These are phyloP conservation scores for Lachancea thermotolerans DNA, from an alignment of 805 yeast species.

Conservation along the genomic window DNA sequence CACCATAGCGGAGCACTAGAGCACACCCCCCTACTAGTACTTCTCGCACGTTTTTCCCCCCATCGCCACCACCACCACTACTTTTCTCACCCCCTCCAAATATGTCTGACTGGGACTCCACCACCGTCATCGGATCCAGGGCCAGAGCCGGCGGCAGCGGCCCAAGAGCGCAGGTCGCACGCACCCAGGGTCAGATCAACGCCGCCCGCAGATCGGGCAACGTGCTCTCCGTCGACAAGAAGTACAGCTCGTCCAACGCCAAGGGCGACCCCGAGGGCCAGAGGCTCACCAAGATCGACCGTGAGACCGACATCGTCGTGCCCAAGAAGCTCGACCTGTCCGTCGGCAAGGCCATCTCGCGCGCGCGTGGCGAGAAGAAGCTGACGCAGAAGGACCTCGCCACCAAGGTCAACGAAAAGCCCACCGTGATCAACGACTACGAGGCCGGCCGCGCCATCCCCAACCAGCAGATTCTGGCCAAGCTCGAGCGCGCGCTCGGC, in stretches of 20 bases:
- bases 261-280: slow-evolving; percentile 88
- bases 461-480: slow-evolving; percentile 87
- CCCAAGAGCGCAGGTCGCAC: slow-evolving; percentile 80
- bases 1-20: too few relatives aligned
- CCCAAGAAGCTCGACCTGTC: slow-evolving; percentile 78
- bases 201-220: slow-evolving; percentile 92
- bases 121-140: slow-evolving; percentile 80
- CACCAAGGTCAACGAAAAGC: slow-evolving; percentile 91
- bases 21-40: too few relatives aligned
- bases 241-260: slow-evolving; percentile 58
- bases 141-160: slow-evolving; percentile 87
- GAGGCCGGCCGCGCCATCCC: slow-evolving; percentile 97
- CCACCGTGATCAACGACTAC: slow-evolving; percentile 89
- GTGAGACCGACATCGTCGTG: slow-evolving; percentile 87
- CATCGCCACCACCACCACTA: too few relatives aligned
- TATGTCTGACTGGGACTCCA: slow-evolving; percentile 84
- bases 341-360: slow-evolving; percentile 83
- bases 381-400: slow-evolving; percentile 95
- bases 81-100: background rate
- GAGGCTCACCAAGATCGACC: slow-evolving; percentile 85
- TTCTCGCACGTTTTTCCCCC: too few relatives aligned
- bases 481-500: slow-evolving; percentile 90
- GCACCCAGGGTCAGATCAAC: slow-evolving; percentile 69
- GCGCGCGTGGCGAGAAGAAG: slow-evolving; percentile 81
- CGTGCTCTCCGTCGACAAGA: slow-evolving; percentile 88